Evolutionary conservation across 163 green algal species (phyloP), one percentile per base, ranked within the genome.

Genomic region (Dunaliella salina): DNA sequence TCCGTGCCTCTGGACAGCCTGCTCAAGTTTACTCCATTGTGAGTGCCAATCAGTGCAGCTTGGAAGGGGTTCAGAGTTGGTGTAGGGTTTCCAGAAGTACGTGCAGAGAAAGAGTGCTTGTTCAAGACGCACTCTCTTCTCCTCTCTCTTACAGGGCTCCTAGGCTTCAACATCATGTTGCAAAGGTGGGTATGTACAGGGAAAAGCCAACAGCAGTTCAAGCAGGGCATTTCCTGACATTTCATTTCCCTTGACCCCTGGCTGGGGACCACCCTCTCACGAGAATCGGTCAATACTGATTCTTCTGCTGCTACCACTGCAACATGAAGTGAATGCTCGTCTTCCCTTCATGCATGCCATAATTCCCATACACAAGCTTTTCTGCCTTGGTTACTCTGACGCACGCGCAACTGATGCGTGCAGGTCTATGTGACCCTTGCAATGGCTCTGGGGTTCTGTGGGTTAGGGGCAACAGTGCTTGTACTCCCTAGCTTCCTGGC

Each of bases 1-100:
- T 50, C 40, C 40, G 40, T 50, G 40, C 40, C 40, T 50, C 40
- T 50, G 26, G 81, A 35, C 3, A 83, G 67, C 13, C 71, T 91
- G 11, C n/a, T 95, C 0, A 92, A 93, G 35, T 94, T 95, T 57
- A 89, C 82, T 0, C 33, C 90, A 25, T 82, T 95, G 86, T 91
- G 78, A 79, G 82, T 81, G 5, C n/a, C 81, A 12, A 40, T n/a
- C n/a, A n/a, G n/a, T n/a, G 83, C 15, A 80, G 69, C 26, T 30
- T 3, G 26, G 5, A 80, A 12, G 8, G 8, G 69, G 5, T 12
- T 80, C 26, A 25, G 69, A 12, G 69, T 80, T 12, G 5, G 3
- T 25, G 11, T n/a, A 30, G 69, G 78, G 78, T 82, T 40, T 82
- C 18, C 30, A 34, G 78, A 33, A 11, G 78, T 82, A 33, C 11